A percentile compares a stretch with the other conserved stretches of the same genome.
These are phyloP conservation scores for Chlorella sp. DNA, from an alignment of 139 green algal genomes.

Conservation along the genomic window DNA sequence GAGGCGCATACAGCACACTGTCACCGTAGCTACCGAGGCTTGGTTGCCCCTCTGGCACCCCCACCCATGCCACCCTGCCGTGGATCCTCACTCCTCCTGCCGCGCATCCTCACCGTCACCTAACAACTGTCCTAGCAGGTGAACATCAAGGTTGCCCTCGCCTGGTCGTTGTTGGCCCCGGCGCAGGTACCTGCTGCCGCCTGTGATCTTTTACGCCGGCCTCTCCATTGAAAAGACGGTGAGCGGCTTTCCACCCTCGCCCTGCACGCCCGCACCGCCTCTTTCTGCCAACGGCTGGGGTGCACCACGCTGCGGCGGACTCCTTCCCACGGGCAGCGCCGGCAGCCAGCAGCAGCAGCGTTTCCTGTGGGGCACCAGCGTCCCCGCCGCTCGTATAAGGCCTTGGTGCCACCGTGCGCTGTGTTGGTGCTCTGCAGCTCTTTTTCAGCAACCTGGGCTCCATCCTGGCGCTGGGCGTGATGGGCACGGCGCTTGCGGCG, in stretches of 20 bases:
- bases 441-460: constrained; percentile 78
- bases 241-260: too few species aligned
- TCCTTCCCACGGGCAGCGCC: background rate
- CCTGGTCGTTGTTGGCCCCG: background rate
- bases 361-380: too few species aligned
- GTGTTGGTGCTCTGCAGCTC: constrained; percentile 18
- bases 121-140: background rate
- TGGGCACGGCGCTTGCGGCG: constrained; percentile 36
- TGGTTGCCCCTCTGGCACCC: background rate
- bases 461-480: constrained; percentile 53
- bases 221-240: constrained; percentile 70
- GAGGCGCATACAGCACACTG: too few species aligned
- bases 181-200: constrained; percentile 65
- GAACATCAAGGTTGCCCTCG: too few species aligned
- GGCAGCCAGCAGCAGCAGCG: background rate
- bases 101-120: background rate
- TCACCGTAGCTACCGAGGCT: background rate
- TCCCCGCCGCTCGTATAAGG: too few species aligned
- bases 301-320: too few species aligned
- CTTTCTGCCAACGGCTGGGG: too few species aligned
- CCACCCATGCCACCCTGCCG: background rate
- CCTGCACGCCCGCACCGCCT: too few species aligned
- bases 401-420: background rate
- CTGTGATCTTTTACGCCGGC: constrained; percentile 81
- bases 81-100: background rate